Evolutionary conservation across 2,329 filamentous ascomycete genomes (phyloP).

Genomic region (Aspergillus pseudoglaucus): DNA sequence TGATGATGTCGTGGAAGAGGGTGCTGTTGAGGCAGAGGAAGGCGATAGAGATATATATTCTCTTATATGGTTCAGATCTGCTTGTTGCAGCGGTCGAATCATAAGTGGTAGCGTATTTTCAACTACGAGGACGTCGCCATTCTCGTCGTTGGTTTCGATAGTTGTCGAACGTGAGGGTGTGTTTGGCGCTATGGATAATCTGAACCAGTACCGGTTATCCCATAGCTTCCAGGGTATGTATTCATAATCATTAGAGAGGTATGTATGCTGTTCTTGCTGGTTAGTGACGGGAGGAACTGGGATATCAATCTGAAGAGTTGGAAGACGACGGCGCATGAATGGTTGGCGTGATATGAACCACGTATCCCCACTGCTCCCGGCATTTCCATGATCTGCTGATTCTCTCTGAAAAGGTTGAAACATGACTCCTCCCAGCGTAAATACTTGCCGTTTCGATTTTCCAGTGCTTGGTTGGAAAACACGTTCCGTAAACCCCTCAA

Average conservation of each 20-base stretch:
- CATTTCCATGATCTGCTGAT: constrained; percentile 1
- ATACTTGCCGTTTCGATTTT: constrained; percentile 28
- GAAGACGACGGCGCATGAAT: constrained; percentile 23
- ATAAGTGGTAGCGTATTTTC: constrained; percentile 19
- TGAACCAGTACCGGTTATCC: constrained; percentile 53
- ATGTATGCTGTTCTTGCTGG: not conserved
- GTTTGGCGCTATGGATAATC: constrained; percentile 29
- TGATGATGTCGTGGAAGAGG: too few relatives aligned
- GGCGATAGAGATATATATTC: not conserved
- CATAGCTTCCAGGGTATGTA: constrained; percentile 38
- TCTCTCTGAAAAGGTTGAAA: constrained; percentile 35
- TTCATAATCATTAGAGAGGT: not conserved
- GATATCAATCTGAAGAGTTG: constrained; percentile 16
- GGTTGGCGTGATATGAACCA: constrained; percentile 36
- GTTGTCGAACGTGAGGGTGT: not conserved
- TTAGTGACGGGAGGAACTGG: not conserved
- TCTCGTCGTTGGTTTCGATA: too few relatives aligned
- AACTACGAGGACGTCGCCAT: too few relatives aligned
- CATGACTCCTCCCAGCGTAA: constrained; percentile 45
- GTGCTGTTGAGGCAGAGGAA: too few relatives aligned
- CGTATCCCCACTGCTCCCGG: constrained; percentile 20
- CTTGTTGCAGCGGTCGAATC: constrained; percentile 34
- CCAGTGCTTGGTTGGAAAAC: constrained; percentile 33
- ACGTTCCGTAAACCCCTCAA: constrained; percentile 33
- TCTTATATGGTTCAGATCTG: constrained; percentile 18